These are phyloP conservation scores for Garcia nutans DNA, from an alignment of 345 rosid genomes.

Conservation along the genomic window DNA sequence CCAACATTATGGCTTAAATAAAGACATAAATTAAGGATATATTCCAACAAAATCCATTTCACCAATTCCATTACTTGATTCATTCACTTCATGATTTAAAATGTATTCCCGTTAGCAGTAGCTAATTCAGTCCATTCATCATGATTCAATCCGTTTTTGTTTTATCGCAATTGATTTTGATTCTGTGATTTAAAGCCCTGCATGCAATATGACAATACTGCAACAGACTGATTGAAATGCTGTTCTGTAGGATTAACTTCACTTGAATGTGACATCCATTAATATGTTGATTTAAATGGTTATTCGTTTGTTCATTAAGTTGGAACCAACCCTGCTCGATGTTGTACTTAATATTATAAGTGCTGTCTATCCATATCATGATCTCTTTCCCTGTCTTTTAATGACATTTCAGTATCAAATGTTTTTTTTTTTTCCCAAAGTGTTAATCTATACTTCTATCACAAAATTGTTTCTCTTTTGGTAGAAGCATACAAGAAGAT, in stretches of 20 bases:
- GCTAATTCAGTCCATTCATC: too few species aligned
- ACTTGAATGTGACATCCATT: background rate
- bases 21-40: too few species aligned
- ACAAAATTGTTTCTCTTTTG: slow-evolving; percentile 10
- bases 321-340: background rate
- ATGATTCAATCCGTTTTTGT: too few species aligned
- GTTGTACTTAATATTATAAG: too few species aligned
- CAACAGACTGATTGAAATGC: background rate
- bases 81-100: too few species aligned
- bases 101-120: too few species aligned
- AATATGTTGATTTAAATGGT: background rate
- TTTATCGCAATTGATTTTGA: too few species aligned
- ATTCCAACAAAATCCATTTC: too few species aligned
- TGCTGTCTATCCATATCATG: background rate
- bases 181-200: too few species aligned
- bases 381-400: background rate
- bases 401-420: background rate
- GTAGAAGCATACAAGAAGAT: slow-evolving; percentile 64
- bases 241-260: background rate
- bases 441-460: slow-evolving; percentile 6
- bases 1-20: too few species aligned
- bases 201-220: too few species aligned
- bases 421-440: slow-evolving; percentile 2
- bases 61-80: too few species aligned
- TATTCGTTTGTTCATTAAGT: background rate